Evolutionary conservation across 2,329 filamentous ascomycete species (phyloP).

Genomic region (Helotiales sp.): DNA sequence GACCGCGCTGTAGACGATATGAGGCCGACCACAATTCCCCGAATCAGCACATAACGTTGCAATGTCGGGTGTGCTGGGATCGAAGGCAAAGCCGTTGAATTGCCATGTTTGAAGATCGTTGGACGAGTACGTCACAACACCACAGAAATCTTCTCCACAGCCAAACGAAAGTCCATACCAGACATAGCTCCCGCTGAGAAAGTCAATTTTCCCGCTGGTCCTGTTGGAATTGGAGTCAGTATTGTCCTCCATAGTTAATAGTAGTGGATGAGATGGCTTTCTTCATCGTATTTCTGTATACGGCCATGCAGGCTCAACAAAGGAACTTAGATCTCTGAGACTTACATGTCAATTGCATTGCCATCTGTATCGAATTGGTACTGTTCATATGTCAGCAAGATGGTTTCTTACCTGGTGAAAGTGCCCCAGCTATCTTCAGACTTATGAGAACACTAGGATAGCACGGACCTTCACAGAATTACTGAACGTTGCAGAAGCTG

Average conservation of each 20-base stretch:
- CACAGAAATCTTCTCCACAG: constrained; percentile 26
- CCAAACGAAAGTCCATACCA: constrained; percentile 27
- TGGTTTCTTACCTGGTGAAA: too few species aligned
- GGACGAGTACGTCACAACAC: constrained; percentile 26
- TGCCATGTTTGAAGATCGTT: constrained; percentile 24
- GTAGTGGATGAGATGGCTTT: neutral
- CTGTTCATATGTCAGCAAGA: neutral
- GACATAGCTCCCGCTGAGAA: constrained; percentile 22
- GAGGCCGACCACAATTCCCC: constrained; percentile 24
- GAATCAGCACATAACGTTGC: neutral
- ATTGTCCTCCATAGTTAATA: neutral
- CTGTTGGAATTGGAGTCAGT: neutral
- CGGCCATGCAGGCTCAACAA: neutral
- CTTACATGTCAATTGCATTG: constrained; percentile 25
- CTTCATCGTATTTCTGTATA: neutral
- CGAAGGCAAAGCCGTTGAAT: constrained; percentile 24
- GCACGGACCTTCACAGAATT: constrained; percentile 10
- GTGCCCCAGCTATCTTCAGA: neutral
- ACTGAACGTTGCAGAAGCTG: constrained; percentile 19
- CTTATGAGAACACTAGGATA: too few species aligned
- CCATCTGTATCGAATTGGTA: constrained; percentile 29
- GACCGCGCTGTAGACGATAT: constrained; percentile 21
- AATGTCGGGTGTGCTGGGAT: constrained; percentile 21
- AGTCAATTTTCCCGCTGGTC: constrained; percentile 29
- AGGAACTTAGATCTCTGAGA: too few species aligned